These are phyloP conservation scores for Diplodia scrobiculata DNA, from an alignment of 2,329 filamentous ascomycete species.

Conservation along the genomic window DNA sequence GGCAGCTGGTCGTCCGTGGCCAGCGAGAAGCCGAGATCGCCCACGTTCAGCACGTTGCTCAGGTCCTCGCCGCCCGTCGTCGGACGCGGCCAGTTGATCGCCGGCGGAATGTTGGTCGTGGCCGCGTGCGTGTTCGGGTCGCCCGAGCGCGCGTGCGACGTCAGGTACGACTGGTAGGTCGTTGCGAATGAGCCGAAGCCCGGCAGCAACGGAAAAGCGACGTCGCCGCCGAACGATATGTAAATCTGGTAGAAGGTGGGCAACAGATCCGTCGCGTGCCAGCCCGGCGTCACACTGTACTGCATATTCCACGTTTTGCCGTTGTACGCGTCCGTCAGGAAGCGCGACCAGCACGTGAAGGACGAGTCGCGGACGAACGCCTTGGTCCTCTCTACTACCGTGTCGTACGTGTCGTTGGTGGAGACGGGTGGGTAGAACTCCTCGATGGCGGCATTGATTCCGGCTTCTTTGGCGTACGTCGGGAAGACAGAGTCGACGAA, in stretches of 20 bases:
- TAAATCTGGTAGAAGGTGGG: constrained; percentile 25
- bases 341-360: constrained; percentile 26
- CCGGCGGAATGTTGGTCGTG: constrained; percentile 3
- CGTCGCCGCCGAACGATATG: constrained; percentile 22
- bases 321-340: constrained; percentile 18
- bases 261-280: constrained; percentile 28
- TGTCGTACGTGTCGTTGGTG: constrained; percentile 25
- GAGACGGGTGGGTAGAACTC: constrained; percentile 12
- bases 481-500: constrained; percentile 25
- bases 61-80: constrained; percentile 11
- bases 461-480: background rate
- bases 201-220: constrained; percentile 4
- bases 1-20: constrained; percentile 17
- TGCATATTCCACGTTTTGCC: constrained; percentile 28
- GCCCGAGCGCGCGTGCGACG: constrained; percentile 25
- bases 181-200: constrained; percentile 13
- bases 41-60: constrained; percentile 16
- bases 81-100: constrained; percentile 20
- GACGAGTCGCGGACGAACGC: constrained; percentile 24
- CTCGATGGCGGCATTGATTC: constrained; percentile 24
- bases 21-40: constrained; percentile 20
- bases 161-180: constrained; percentile 24
- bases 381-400: constrained; percentile 8
- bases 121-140: constrained; percentile 21
- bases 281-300: constrained; percentile 26